Conservation (phyloP, 106 monocot species). For the Allium sativum region DNA sequence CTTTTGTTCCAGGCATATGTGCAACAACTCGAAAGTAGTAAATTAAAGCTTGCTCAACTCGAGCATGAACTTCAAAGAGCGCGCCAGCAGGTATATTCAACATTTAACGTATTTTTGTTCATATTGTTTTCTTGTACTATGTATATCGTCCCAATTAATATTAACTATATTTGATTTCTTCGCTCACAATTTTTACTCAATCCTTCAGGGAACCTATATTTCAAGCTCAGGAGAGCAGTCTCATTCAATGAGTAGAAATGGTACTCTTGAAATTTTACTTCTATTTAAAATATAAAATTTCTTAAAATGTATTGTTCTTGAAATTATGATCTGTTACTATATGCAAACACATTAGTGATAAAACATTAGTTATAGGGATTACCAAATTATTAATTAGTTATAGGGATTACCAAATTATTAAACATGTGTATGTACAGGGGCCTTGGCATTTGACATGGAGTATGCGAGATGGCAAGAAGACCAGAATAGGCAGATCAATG, state of each 20-base stretch:
- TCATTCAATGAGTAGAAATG: constrained; percentile 44
- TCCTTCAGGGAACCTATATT: constrained; percentile 52
- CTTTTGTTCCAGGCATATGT: constrained; percentile 31
- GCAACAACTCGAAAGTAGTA: constrained; percentile 51
- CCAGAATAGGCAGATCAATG: constrained; percentile 44
- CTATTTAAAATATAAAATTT: constrained; percentile 1
- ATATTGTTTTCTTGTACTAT: neutral
- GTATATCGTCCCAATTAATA: neutral
- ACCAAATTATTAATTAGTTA: too few relatives aligned
- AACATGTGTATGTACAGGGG: constrained; percentile 32
- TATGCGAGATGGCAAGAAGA: constrained; percentile 86
- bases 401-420: too few relatives aligned
- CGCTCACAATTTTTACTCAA: neutral
- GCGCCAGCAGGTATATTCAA: constrained; percentile 32
- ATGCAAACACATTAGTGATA: too few relatives aligned
- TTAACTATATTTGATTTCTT: too few relatives aligned
- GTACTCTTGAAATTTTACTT: constrained; percentile 12
- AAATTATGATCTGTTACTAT: too few relatives aligned
- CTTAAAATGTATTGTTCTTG: too few relatives aligned
- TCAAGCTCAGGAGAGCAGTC: constrained; percentile 49
- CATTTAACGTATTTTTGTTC: neutral
- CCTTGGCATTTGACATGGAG: constrained; percentile 69
- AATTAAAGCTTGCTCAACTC: constrained; percentile 45
- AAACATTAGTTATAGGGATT: too few relatives aligned
- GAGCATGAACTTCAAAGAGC: constrained; percentile 56